phyloP scores from a whole-genome alignment of 1,139 yeast species.

The Candida sojae region DNA sequence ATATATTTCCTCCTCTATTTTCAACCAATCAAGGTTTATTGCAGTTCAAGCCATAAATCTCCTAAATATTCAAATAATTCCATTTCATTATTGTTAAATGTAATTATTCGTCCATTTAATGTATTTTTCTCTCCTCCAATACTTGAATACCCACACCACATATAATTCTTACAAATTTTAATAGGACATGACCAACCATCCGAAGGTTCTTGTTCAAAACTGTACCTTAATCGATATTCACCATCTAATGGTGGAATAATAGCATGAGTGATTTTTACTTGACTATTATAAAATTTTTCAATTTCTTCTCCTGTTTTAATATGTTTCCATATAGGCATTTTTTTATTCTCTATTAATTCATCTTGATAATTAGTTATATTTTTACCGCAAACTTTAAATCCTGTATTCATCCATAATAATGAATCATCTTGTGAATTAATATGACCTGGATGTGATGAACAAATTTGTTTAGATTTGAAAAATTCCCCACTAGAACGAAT shows the following conservation, averaged over 20 bases:
- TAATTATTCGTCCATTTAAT: conserved; percentile 26
- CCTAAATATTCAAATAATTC: conserved; percentile 32
- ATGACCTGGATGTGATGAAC: conserved; percentile 44
- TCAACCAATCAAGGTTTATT: background rate
- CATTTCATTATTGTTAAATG: conserved; percentile 23
- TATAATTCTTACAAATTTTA: conserved; percentile 39
- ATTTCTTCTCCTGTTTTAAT: conserved; percentile 23
- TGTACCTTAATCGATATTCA: conserved; percentile 17
- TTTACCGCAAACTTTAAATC: conserved; percentile 18
- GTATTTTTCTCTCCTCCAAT: conserved; percentile 39
- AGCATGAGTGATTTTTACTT: conserved; percentile 27
- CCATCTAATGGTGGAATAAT: conserved; percentile 31
- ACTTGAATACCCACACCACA: conserved; percentile 48
- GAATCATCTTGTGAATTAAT: conserved; percentile 32
- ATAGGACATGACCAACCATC: conserved; percentile 34
- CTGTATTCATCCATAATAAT: conserved; percentile 37
- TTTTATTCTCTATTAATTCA: conserved; percentile 20
- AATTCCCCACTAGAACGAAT: conserved; percentile 21
- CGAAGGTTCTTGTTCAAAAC: conserved; percentile 32
- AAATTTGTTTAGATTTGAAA: conserved; percentile 29
- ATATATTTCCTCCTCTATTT: no score
- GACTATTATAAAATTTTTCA: conserved; percentile 26
- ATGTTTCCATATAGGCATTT: conserved; percentile 8
- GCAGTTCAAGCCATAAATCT: conserved; percentile 28
- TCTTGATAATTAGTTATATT: conserved; percentile 25